Base-by-base conservation (phyloP, 306 rosid species). In the Pterocarpus macrocarpus region DNA sequence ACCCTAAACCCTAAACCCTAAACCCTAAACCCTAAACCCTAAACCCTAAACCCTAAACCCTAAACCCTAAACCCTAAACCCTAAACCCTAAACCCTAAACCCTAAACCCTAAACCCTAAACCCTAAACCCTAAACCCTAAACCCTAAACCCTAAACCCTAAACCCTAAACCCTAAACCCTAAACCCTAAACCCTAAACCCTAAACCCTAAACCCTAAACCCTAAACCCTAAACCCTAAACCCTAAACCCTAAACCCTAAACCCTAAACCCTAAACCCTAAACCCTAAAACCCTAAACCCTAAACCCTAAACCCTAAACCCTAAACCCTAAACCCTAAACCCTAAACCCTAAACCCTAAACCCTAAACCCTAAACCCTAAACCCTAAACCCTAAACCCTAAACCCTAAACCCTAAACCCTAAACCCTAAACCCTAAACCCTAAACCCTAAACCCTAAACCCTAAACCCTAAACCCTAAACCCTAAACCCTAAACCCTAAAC, bases 11-110 rank as follows among this genome's bases (percentile, higher is more conserved):
- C n/a, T n/a, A n/a, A n/a, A n/a, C n/a, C n/a, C n/a, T n/a, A n/a
- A n/a, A n/a, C n/a, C n/a, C n/a, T n/a, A n/a, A n/a, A n/a, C 57
- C 83, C 78, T 34, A 28, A 70, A 70, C 68, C 83, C 67, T 56
- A 53, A 36, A 53, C 43, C 49, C n/a, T n/a, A n/a, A n/a, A n/a
- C n/a, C n/a, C n/a, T n/a, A n/a, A n/a, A n/a, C n/a, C n/a, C n/a
- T n/a, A n/a, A n/a, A n/a, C n/a, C n/a, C n/a, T n/a, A n/a, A n/a
- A n/a, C n/a, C n/a, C n/a, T n/a, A n/a, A n/a, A n/a, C n/a, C n/a
- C n/a, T n/a, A n/a, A n/a, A n/a, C n/a, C n/a, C n/a, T n/a, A n/a
- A n/a, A n/a, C n/a, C n/a, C n/a, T n/a, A n/a, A n/a, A n/a, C n/a
- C n/a, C n/a, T n/a, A n/a, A n/a, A n/a, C n/a, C 74, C 74, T 7